Evolutionary conservation across 768 basidiomycete species (phyloP), one percentile per base, ranked within the genome.

Genomic region (Amanita exitialis): DNA sequence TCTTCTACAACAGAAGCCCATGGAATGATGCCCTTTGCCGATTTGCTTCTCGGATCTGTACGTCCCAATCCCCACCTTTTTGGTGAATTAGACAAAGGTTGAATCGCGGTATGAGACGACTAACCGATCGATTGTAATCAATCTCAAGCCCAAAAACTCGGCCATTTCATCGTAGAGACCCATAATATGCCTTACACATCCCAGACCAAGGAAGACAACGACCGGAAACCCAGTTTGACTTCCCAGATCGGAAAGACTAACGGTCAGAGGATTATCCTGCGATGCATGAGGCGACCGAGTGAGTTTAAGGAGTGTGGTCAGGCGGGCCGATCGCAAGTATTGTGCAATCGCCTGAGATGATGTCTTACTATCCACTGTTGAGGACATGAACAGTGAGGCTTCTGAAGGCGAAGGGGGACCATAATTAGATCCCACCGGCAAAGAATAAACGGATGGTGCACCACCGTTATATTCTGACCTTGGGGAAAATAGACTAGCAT

Each of bases 131-230:
- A 99, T 84, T 42, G 93, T 94, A 59, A 99, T 93, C 49, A 99
- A 72, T 50, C 95, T 73, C 32, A 99, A 73, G 4, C 85, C 85
- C 52, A 95, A 67, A 52, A 84, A 86, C 53, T 84, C 81, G 3
- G 95, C 95, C 81, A 97, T 86, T 62, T 99, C 95, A 64, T 98
- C 95, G 62, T 93, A 98, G 44, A 98, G 68, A 12, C 90, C 93
- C 76, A 96, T 87, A 52, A 97, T 77, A 65, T 98, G 93, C 36
- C 95, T 79, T 3, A 98, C 95, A 61, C 90, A 91, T 13, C 94
- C 95, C 43, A 98, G 63, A 2, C 95, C 95, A 54, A 99, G 78
- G 64, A 95, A 99, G 20, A 98, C 78, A 20, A 99, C 69, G 7
- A 98, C 78, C 0, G 95, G 95, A 59, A 81, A 79, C 1, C 95